phyloP scores from a whole-genome alignment of 805 yeast genomes.

The Phaffomyces opuntiae region DNA sequence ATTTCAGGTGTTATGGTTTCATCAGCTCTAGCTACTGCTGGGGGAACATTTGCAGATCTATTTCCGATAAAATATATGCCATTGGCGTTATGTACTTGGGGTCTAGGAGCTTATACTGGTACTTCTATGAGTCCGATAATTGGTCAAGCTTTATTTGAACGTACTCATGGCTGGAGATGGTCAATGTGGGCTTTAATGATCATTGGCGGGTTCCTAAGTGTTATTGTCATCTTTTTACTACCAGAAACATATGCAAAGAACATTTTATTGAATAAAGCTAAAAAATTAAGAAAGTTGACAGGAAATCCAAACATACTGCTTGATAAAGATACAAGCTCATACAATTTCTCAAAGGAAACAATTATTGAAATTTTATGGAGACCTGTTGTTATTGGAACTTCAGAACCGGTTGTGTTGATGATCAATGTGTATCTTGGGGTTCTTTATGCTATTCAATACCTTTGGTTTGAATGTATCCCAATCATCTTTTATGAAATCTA shows the following conservation, averaged over 20 bases:
- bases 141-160: conserved; percentile 43
- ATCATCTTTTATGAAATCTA: conserved; percentile 40
- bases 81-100: conserved; percentile 43
- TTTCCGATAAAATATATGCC: conserved; percentile 36
- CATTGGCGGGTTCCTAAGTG: conserved; percentile 30
- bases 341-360: conserved; percentile 14
- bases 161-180: conserved; percentile 45
- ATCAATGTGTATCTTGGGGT: conserved; percentile 46
- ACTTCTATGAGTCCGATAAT: conserved; percentile 51
- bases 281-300: conserved; percentile 40
- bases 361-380: conserved; percentile 34
- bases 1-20: conserved; percentile 49
- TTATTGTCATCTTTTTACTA: conserved; percentile 32
- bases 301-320: conserved; percentile 40
- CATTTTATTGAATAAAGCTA: conserved; percentile 40
- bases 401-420: conserved; percentile 52
- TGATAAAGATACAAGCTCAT: conserved; percentile 24
- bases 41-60: conserved; percentile 49
- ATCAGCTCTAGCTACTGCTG: conserved; percentile 53
- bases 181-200: conserved; percentile 45
- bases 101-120: conserved; percentile 46
- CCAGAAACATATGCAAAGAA: conserved; percentile 45
- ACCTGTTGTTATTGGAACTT: conserved; percentile 41
- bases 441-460: conserved; percentile 44
- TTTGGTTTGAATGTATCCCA: conserved; percentile 60